Base-by-base conservation (phyloP, 257 asterid species). In the Solanum etuberosum region DNA sequence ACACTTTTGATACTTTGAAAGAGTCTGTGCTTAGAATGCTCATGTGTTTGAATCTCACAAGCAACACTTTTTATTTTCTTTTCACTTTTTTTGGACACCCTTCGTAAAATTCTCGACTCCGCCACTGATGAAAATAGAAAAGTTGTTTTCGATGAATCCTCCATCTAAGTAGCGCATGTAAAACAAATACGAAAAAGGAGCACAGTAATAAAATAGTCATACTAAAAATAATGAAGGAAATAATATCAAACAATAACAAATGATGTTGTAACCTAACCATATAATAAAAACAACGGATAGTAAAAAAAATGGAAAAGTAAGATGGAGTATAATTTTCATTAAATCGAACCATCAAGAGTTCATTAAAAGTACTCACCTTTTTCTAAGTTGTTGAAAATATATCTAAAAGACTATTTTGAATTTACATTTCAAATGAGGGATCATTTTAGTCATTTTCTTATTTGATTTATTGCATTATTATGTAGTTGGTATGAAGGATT, bases 71-170 rank as follows among this genome's bases (percentile, higher is more conserved):
- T 16, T 16, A 48, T 7, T 7, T 37, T 7, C 4, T 2, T 15
- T 48, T 2, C 9, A 16, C 3, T 48, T 2, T 16, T 37, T 37
- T 5, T 5, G 1, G 23, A 51, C 16, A 51, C 8, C 0, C 16
- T 51, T 51, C 0, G 3, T 51, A 9, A 51, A 48, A 16, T 51
- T 51, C 0, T 4, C 15, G 2, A 7, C 1, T 51, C 59, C 1
- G 0, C 9, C 23, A 16, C 1, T 1, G 0, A 51, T 51, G 1
- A 23, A 23, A 0, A 59, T 23, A 23, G 3, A 59, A 0, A 59
- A 23, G 2, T 61, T 61, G 0, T 61, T 61, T 23, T 0, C 4
- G 4, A 23, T 4, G 0, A 2, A 4, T 61, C 1, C 6, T 23
- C 1, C 0, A 0, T n/a, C 7, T 61, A 61, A 61, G 31, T 61